Base-by-base conservation (phyloP, 176 grass and related monocot species). In the Zizania latifolia region DNA sequence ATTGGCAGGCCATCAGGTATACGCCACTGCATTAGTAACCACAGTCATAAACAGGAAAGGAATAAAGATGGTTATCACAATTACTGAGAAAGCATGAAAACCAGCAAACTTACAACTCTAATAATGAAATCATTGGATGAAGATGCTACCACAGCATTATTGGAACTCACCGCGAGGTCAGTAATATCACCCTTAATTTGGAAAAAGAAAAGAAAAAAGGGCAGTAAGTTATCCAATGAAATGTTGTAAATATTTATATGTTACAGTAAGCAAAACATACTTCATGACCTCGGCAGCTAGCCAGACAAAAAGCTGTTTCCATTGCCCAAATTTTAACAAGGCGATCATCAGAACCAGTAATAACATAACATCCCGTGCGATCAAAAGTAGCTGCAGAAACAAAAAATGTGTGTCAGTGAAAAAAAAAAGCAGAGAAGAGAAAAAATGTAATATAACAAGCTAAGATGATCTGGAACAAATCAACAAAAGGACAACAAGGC, bases 61-160 rank as follows among this genome's bases (percentile, higher is more conserved):
- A 6, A 59, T 63, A 58, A 78, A 82, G 72, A 19, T 32, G 21
- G 39, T 39, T 77, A 73, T 41, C 22, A 61, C 4, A 53, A 29
- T 74, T 82, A 74, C 33, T 27, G 31, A 60, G 21, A 8, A 84
- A 69, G 22, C 62, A 72, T 6, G 53, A 58, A 82, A 72, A 68
- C 19, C 30, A 66, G 32, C 13, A 15, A 67, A 87, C 88, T 90
- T 75, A 98, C 94, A 67, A 98, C 89, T 91, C 94, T 89, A 74
- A 98, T 98, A 78, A 94, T 87, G 76, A 87, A 98, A 84, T 98
- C 94, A 86, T 98, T 98, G 33, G 94, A 91, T 58, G 94, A 94
- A 66, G 94, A 98, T 80, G 94, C 94, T 50, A 98, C 94, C 81
- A 98, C 82, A 82, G 94, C 70, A 86, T 98, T 94, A 92, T 94